Evolutionary conservation across 2,329 filamentous ascomycete genomes (phyloP).

Genomic region (Cyphellophora europaea): DNA sequence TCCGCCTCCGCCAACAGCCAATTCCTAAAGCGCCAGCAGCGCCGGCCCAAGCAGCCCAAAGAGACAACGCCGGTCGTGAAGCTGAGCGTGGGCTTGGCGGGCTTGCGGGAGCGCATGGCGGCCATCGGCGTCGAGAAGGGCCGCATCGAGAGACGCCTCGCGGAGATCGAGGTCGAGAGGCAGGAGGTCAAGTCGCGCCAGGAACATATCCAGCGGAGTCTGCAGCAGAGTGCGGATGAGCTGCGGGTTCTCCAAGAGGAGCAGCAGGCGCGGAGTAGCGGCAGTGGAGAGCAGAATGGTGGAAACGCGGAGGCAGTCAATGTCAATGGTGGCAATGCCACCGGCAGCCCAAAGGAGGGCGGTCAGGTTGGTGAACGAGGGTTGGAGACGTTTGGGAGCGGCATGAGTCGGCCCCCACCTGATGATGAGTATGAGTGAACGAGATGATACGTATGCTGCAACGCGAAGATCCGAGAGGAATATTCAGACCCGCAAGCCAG

Average conservation of each 20-base stretch:
- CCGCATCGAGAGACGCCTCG: conserved; percentile 9
- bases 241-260: conserved; percentile 11
- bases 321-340: too few species aligned
- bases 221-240: conserved; percentile 15
- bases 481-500: too few species aligned
- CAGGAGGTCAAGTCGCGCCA: conserved; percentile 12
- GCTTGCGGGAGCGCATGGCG: conserved; percentile 14
- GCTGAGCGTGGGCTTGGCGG: conserved; percentile 12
- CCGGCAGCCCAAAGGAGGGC: too few species aligned
- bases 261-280: too few species aligned
- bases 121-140: conserved; percentile 11
- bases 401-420: too few species aligned
- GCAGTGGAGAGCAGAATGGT: too few species aligned
- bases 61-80: conserved; percentile 16
- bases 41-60: conserved; percentile 13
- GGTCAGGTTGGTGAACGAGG: too few species aligned
- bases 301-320: too few species aligned
- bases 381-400: too few species aligned
- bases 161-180: conserved; percentile 11
- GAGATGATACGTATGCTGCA: too few species aligned
- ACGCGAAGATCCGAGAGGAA: too few species aligned
- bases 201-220: conserved; percentile 12
- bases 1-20: conserved; percentile 35
- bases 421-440: too few species aligned
- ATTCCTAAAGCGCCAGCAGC: conserved; percentile 7